phyloP scores from a whole-genome alignment of 768 basidiomycete species.

The Leccinum subtestaceum region DNA sequence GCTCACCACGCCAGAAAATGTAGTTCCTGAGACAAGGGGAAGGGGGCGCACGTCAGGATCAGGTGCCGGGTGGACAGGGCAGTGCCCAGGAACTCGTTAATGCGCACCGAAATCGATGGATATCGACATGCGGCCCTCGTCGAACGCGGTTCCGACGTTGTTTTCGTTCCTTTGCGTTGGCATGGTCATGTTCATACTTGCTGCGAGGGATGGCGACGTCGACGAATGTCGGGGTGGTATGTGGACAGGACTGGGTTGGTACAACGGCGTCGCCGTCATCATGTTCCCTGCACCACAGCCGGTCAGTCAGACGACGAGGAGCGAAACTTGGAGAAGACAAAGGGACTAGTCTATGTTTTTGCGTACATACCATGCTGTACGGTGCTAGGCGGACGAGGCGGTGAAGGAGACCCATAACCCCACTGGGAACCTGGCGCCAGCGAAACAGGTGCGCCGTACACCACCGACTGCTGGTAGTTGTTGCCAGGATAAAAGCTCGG shows the following conservation, averaged over 20 bases:
- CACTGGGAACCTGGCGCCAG: conserved; percentile 17
- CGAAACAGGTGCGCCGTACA: conserved; percentile 19
- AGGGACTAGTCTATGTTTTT: not conserved
- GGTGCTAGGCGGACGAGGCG: not conserved
- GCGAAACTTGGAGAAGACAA: not conserved
- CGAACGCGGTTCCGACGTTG: conserved; percentile 14
- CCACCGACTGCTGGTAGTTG: conserved; percentile 18
- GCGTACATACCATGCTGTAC: conserved; percentile 1
- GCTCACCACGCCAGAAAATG: conserved; percentile 84
- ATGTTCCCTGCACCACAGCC: not conserved
- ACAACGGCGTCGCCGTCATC: conserved; percentile 15
- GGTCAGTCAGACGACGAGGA: not conserved
- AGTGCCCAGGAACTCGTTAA: not conserved
- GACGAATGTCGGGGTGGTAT: conserved; percentile 16
- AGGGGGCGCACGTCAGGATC: not conserved
- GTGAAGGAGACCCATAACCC: conserved; percentile 25
- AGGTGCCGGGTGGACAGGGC: not conserved
- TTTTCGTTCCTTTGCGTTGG: conserved; percentile 17
- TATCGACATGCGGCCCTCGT: conserved; percentile 80
- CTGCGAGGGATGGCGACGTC: conserved; percentile 23
- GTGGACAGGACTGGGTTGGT: conserved; percentile 31
- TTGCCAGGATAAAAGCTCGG: conserved; percentile 25
- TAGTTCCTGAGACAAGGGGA: conserved; percentile 55
- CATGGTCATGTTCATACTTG: not conserved
- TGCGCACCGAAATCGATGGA: conserved; percentile 80